These are phyloP conservation scores for Colletotrichum coccodes DNA, from an alignment of 2,329 filamentous ascomycete species.

Conservation along the genomic window DNA sequence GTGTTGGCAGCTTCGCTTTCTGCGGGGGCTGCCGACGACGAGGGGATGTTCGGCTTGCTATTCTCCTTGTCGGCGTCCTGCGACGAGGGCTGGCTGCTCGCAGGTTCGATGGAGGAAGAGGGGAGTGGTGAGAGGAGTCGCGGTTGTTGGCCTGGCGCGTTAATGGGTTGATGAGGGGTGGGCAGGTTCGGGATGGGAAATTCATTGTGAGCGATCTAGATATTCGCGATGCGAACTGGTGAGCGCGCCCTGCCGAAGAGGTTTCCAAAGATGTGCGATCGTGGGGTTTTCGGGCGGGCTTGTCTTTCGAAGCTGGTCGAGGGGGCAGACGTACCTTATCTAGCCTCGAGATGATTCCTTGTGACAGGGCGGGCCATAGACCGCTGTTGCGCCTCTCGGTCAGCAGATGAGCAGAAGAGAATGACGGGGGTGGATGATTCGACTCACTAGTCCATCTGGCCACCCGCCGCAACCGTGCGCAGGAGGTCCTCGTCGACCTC, in stretches of 20 bases:
- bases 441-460: slow-evolving; percentile 65
- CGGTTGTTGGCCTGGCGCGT: slow-evolving; percentile 48
- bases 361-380: slow-evolving; percentile 75
- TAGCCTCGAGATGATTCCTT: slow-evolving; percentile 72
- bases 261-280: slow-evolving; percentile 51
- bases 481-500: slow-evolving; percentile 63
- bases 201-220: slow-evolving; percentile 77
- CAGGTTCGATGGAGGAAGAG: slow-evolving; percentile 53
- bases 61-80: slow-evolving; percentile 78
- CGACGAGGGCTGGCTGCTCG: slow-evolving; percentile 49
- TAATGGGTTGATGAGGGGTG: slow-evolving; percentile 51
- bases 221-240: slow-evolving; percentile 24
- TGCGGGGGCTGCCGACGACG: slow-evolving; percentile 44
- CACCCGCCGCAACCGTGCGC: slow-evolving; percentile 59
- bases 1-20: slow-evolving; percentile 45
- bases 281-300: neutral
- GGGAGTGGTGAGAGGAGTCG: slow-evolving; percentile 57
- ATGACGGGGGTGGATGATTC: neutral
- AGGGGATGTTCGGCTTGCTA: slow-evolving; percentile 51
- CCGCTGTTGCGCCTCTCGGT: slow-evolving; percentile 58
- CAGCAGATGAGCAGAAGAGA: slow-evolving; percentile 35
- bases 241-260: slow-evolving; percentile 17
- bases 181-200: slow-evolving; percentile 77
- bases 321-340: slow-evolving; percentile 62
- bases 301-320: neutral